Base-by-base conservation (phyloP, 371 early-diverging fungal genomes). In the Mortierella sp. region DNA sequence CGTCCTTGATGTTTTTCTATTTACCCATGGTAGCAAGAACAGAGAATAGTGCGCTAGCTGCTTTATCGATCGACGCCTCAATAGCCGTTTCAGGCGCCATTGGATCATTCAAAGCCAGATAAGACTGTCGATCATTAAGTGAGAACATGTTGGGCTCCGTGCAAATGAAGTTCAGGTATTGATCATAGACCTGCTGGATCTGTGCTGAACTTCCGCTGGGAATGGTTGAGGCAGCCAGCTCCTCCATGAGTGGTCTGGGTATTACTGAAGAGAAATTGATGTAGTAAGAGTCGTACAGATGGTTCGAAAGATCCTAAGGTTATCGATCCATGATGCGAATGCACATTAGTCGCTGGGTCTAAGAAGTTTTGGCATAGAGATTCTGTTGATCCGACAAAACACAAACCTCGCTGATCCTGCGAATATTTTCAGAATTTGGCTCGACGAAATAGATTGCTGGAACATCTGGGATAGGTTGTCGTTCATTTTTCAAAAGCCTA, bases 391-490 rank as follows among this genome's bases (percentile, higher is more conserved):
- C 32, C 19, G 29, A 55, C n/a, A 26, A 55, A 55, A 55, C 51
- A 35, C 63, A 40, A 82, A 95, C 96, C 79, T 97, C 93, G 45
- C 87, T 85, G 42, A 99, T 90, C 43, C 85, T 84, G 54, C 89
- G 86, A 72, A 98, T 89, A 83, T 94, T 97, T 54, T 96, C 95
- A 1, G 89, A 82, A 19, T 93, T 95, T 15, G 99, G 98, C 74
- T 95, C 92, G 0, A 99, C 89, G 87, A 99, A 98, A 85, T 99
- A 99, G 47, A 99, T 87, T 1, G 99, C 99, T 9, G 99, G 99
- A 0, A 98, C 99, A 84, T 99, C 99, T 1, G 94, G 89, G 53
- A 99, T 94, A 12, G 95, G 85, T 59, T 94, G 91, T 47, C 99
- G 89, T 29, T 93, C 93, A 54, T 93, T 89, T 43, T 89, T 88